A percentile compares a stretch with the other conserved stretches of the same genome.
These are phyloP conservation scores for Circinella minor DNA, from an alignment of 371 early-diverging fungal species.

Conservation along the genomic window DNA sequence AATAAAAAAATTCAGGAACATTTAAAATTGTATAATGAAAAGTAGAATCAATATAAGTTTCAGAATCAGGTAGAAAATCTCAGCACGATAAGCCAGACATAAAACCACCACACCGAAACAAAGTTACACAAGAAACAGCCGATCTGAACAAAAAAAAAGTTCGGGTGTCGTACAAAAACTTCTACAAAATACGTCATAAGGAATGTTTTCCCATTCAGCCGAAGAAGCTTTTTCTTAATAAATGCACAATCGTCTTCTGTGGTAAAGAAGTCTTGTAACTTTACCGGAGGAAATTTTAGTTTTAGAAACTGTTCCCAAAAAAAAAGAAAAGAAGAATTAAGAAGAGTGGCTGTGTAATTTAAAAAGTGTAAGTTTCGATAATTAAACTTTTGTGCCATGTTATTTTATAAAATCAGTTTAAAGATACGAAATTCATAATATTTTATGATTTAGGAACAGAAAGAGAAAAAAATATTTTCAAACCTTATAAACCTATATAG, in stretches of 20 bases:
- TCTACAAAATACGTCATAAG: conserved; percentile 1
- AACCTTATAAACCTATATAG: not conserved
- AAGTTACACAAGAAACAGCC: not conserved
- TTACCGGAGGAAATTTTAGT: too few relatives aligned
- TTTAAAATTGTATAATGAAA: too few relatives aligned
- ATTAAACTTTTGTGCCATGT: too few relatives aligned
- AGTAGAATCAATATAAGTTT: not conserved
- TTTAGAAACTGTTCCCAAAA: too few relatives aligned
- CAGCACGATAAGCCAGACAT: not conserved
- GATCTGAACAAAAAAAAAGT: not conserved
- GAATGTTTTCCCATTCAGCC: conserved; percentile 2
- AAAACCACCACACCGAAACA: not conserved
- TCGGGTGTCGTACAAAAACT: not conserved
- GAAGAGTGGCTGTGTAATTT: not conserved
- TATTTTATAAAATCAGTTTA: too few relatives aligned
- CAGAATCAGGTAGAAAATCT: conserved; percentile 2
- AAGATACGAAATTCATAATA: too few relatives aligned
- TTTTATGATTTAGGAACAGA: not conserved
- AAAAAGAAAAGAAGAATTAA: too few relatives aligned
- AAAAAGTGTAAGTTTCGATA: too few relatives aligned
- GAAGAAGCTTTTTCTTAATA: not conserved
- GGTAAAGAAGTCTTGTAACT: too few relatives aligned
- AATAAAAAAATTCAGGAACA: too few relatives aligned
- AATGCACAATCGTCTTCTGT: too few relatives aligned
- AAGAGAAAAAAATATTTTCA: not conserved